Evolutionary conservation across 306 rosid species (phyloP).

Genomic region (Bauhinia variegata): DNA sequence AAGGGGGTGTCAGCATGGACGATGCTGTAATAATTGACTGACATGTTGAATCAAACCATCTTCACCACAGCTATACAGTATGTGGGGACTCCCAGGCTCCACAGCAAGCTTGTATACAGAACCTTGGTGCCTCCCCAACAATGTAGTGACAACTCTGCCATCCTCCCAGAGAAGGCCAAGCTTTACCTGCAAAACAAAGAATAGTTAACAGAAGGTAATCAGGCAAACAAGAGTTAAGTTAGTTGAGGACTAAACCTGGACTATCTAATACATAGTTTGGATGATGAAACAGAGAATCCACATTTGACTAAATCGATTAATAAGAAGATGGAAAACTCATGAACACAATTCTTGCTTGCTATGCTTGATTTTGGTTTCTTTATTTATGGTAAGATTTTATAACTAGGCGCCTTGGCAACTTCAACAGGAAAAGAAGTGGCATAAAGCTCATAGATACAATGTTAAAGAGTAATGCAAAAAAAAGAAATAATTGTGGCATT

Average conservation of each 20-base stretch:
- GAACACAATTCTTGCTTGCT: conserved; percentile 1
- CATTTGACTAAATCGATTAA: conserved; percentile 23
- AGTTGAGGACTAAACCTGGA: conserved; percentile 3
- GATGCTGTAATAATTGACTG: conserved; percentile 41
- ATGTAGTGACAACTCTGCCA: conserved; percentile 50
- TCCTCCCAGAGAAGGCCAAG: conserved; percentile 56
- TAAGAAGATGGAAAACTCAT: conserved; percentile 2
- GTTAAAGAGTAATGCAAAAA: conserved; percentile 17
- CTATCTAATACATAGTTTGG: neutral
- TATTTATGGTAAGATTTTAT: neutral
- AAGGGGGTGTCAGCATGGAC: conserved; percentile 40
- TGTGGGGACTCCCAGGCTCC: conserved; percentile 70
- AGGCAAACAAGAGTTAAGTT: conserved; percentile 16
- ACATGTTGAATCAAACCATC: conserved; percentile 70
- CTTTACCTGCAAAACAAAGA: conserved; percentile 48
- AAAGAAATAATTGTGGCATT: neutral
- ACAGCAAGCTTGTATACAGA: conserved; percentile 62
- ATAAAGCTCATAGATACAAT: neutral
- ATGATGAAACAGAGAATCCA: conserved; percentile 17
- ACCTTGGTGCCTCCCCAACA: conserved; percentile 57
- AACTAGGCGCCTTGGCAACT: conserved; percentile 6
- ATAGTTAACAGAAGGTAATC: conserved; percentile 25
- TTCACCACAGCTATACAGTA: conserved; percentile 65
- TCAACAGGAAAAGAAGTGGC: conserved; percentile 16
- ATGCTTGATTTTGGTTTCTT: conserved; percentile 19